Percentiles rank a stretch among this genome's conserved stretches.
These are phyloP conservation scores for Pyricularia sp. DNA, from an alignment of 2,329 filamentous ascomycete genomes.

Conservation along the genomic window DNA sequence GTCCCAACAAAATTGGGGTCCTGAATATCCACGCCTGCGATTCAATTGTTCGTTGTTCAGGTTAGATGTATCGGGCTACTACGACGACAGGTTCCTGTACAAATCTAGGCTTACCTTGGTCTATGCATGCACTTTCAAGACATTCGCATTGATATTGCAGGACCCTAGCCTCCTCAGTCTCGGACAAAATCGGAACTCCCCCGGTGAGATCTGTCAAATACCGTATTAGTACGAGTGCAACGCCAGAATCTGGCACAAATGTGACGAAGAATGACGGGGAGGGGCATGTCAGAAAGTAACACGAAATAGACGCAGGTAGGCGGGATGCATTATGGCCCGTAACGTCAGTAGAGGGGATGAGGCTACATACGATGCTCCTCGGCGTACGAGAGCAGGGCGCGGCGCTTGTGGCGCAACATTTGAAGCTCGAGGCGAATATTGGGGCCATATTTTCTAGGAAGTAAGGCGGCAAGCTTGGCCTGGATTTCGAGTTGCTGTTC, in stretches of 20 bases:
- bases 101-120: slow-evolving; percentile 29
- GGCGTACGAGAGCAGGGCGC: slow-evolving; percentile 36
- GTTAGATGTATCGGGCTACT: not conserved
- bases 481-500: slow-evolving; percentile 45
- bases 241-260: not conserved
- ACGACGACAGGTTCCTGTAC: not conserved
- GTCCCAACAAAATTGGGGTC: slow-evolving; percentile 28
- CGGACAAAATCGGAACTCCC: slow-evolving; percentile 36
- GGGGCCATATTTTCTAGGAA: slow-evolving; percentile 36
- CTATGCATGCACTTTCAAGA: slow-evolving; percentile 41
- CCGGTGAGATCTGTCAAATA: slow-evolving; percentile 24
- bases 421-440: slow-evolving; percentile 39
- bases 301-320: slow-evolving; percentile 3
- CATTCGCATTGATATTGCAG: slow-evolving; percentile 51
- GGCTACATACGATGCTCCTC: slow-evolving; percentile 38
- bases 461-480: slow-evolving; percentile 36
- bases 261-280: not conserved
- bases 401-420: slow-evolving; percentile 47
- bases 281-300: slow-evolving; percentile 8
- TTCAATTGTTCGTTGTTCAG: not conserved
- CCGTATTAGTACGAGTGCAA: not conserved
- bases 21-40: slow-evolving; percentile 31
- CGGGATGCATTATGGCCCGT: not conserved
- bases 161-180: slow-evolving; percentile 46
- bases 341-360: not conserved